Percentiles rank a stretch among this genome's conserved stretches.
Conservation (phyloP, 768 basidiomycete species). For the Saitozyma sp. region DNA sequence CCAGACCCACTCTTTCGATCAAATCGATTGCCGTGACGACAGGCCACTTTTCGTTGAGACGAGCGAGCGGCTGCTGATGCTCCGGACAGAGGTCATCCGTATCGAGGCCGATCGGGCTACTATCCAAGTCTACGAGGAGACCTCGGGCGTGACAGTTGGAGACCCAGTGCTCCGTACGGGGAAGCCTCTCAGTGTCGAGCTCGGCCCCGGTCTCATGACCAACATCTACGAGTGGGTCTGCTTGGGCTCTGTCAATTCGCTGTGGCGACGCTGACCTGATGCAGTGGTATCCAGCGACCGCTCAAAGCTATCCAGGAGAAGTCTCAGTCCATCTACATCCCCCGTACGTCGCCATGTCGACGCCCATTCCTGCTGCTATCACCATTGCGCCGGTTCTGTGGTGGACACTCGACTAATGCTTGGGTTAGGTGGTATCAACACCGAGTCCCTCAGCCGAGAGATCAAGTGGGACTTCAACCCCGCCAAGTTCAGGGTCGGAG, state of each 20-base stretch:
- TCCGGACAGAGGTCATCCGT: slow-evolving; percentile 86
- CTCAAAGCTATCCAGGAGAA: slow-evolving; percentile 85
- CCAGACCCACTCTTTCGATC: too few species aligned
- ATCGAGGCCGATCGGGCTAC: slow-evolving; percentile 98
- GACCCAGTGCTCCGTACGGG: slow-evolving; percentile 97
- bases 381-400: background rate
- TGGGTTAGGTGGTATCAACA: slow-evolving; percentile 82
- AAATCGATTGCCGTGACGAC: too few species aligned
- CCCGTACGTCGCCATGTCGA: slow-evolving; percentile 52
- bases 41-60: background rate
- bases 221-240: slow-evolving; percentile 78
- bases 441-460: slow-evolving; percentile 82
- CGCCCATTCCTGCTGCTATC: too few species aligned
- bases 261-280: slow-evolving; percentile 3
- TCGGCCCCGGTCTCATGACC: slow-evolving; percentile 98
- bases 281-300: slow-evolving; percentile 87
- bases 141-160: slow-evolving; percentile 96
- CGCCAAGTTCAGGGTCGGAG: slow-evolving; percentile 78
- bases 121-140: slow-evolving; percentile 99
- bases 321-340: slow-evolving; percentile 99
- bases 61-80: slow-evolving; percentile 3
- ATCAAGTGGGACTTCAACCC: slow-evolving; percentile 96
- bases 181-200: slow-evolving; percentile 94
- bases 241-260: background rate
- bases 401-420: background rate